Base-by-base conservation (phyloP, 1,139 yeast species). In the Spencermartinsiella ligniputridi region DNA sequence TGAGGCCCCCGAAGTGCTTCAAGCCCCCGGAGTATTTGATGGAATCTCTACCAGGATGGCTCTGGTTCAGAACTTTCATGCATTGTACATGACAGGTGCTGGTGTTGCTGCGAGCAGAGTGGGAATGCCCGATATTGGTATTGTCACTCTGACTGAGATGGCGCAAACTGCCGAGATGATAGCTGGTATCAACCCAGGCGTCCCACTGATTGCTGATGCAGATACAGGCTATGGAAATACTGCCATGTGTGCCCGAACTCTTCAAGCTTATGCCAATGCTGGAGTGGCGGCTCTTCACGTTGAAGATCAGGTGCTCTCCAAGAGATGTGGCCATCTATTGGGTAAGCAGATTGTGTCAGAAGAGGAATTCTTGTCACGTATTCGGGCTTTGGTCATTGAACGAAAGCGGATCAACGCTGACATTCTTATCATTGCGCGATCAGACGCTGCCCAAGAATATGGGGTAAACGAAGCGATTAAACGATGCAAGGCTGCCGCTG, bases 231-330 rank as follows among this genome's bases (percentile, higher is more conserved):
- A 46, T 30, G 49, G 49, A 6, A 44, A 44, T 24, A 40, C 43
- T 16, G 49, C 50, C 21, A 41, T 45, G 45, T 44, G 48, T 32
- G 50, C 50, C 12, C 19, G 50, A 33, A 46, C 50, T 12, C 34
- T 46, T 18, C 21, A 37, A 5, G 35, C 36, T 13, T 46, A 38
- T 35, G 45, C 50, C 8, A 37, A 33, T 17, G 50, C 43, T 8
- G 50, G 50, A 11, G 50, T 46, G 5, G 48, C 50, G 13, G 50
- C 50, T 13, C 30, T 46, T 13, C 50, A 46, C 32, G 48, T 46
- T 13, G 50, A 46, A 35, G 50, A 46, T 32, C 50, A 46, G 24
- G 50, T 46, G 8, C 44, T 35, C 16, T 36, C 43, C 2, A 46
- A 46, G 19, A 17, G 50, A 22, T 46, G 50, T 33, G 50, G 50